Conservation (phyloP, 352 stramenopile genomes). For the Globisporangium middletonii region DNA sequence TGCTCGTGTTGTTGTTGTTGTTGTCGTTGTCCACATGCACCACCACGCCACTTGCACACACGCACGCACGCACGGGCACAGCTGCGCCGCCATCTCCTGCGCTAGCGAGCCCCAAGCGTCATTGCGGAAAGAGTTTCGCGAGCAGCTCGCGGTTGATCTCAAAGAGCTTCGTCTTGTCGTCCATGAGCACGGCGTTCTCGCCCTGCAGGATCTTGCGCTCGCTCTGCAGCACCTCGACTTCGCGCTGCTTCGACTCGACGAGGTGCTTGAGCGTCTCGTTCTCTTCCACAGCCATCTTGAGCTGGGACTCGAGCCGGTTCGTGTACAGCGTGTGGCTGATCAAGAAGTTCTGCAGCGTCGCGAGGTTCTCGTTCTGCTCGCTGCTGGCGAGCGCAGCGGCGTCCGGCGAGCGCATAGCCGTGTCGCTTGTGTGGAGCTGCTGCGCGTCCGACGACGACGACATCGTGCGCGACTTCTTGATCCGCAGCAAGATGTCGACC, state of each 20-base stretch:
- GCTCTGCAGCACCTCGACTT: slow-evolving; percentile 43
- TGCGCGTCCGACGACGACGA: slow-evolving; percentile 14
- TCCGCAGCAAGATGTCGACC: slow-evolving; percentile 67
- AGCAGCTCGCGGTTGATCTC: slow-evolving; percentile 72
- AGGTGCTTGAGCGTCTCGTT: slow-evolving; percentile 51
- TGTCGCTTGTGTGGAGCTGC: slow-evolving; percentile 8
- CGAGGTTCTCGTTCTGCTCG: slow-evolving; percentile 44
- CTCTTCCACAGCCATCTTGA: slow-evolving; percentile 60
- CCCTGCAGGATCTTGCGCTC: slow-evolving; percentile 61
- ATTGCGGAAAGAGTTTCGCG: slow-evolving; percentile 62
- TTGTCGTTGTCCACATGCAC: no score
- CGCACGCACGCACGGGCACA: no score
- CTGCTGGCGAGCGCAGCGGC: slow-evolving; percentile 9
- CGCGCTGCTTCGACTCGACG: slow-evolving; percentile 42
- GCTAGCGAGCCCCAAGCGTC: slow-evolving; percentile 7
- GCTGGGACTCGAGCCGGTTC: slow-evolving; percentile 64
- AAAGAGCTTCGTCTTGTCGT: slow-evolving; percentile 78
- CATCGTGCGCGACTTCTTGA: slow-evolving; percentile 58
- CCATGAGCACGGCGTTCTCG: slow-evolving; percentile 56
- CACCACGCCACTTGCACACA: no score
- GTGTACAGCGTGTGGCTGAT: slow-evolving; percentile 64
- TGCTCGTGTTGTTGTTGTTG: no score
- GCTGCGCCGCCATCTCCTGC: not conserved
- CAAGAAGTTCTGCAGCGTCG: slow-evolving; percentile 67
- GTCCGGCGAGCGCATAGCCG: slow-evolving; percentile 25